A percentile compares a stretch with the other conserved stretches of the same genome.
phyloP scores from a whole-genome alignment of 1,284 basidiomycete genomes.

The Cryptococcus sp. region DNA sequence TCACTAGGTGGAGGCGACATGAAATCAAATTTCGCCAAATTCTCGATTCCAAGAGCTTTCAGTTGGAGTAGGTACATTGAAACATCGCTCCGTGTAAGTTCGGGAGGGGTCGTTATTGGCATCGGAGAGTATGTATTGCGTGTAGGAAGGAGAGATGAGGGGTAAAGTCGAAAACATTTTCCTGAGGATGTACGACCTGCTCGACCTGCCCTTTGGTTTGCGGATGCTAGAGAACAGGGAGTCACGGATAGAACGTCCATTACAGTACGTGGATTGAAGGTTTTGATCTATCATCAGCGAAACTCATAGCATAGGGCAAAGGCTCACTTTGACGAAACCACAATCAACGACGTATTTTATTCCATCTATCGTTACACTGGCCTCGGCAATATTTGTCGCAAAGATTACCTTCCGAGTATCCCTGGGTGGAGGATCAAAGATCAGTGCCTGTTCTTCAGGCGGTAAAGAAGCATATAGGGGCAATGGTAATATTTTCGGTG shows the following conservation, averaged over 20 bases:
- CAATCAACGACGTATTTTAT: slow-evolving; percentile 93
- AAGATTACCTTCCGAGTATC: slow-evolving; percentile 85
- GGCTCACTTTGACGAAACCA: slow-evolving; percentile 83
- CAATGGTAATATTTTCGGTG: slow-evolving; percentile 61
- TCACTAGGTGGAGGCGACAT: slow-evolving; percentile 82
- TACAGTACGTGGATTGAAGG: slow-evolving; percentile 72
- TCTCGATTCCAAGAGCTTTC: slow-evolving; percentile 89
- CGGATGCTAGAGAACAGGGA: slow-evolving; percentile 75
- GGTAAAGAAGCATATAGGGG: slow-evolving; percentile 85
- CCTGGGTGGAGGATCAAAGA: slow-evolving; percentile 71
- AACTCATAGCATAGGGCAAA: slow-evolving; percentile 1
- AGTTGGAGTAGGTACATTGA: slow-evolving; percentile 84
- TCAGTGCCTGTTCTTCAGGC: slow-evolving; percentile 75
- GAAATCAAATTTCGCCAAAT: slow-evolving; percentile 82
- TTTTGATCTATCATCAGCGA: slow-evolving; percentile 60
- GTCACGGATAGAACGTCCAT: slow-evolving; percentile 77
- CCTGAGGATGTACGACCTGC: slow-evolving; percentile 87
- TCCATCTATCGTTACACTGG: slow-evolving; percentile 93
- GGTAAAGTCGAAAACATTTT: slow-evolving; percentile 89
- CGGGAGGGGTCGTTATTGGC: slow-evolving; percentile 69
- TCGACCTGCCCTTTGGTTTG: slow-evolving; percentile 81
- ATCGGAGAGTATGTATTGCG: slow-evolving; percentile 49
- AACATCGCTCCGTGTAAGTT: slow-evolving; percentile 84
- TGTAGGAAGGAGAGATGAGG: slow-evolving; percentile 57
- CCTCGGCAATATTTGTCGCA: slow-evolving; percentile 95